Evolutionary conservation across 805 yeast genomes (phyloP).

Genomic region (Metschnikowia cubensis): DNA sequence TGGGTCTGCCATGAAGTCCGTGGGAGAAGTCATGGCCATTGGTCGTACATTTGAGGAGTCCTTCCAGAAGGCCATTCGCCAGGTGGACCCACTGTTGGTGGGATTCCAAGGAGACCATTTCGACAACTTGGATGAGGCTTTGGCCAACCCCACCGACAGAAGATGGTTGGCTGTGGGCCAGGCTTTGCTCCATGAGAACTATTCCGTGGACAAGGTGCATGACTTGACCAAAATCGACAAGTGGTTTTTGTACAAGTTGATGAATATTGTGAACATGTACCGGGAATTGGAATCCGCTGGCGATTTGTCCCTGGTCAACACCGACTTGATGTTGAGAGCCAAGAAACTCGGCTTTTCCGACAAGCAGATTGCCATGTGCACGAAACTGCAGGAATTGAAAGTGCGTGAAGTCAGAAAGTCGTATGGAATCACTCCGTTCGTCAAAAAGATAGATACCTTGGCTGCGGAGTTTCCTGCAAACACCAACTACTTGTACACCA

Average conservation of each 20-base stretch:
- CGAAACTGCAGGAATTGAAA: constrained; percentile 69
- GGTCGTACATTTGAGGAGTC: constrained; percentile 98
- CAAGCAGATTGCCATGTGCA: constrained; percentile 80
- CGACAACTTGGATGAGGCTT: constrained; percentile 72
- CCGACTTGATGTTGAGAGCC: constrained; percentile 69
- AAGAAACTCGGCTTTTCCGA: constrained; percentile 95
- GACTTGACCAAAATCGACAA: constrained; percentile 89
- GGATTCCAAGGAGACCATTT: constrained; percentile 87
- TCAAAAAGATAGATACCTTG: constrained; percentile 92
- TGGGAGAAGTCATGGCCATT: constrained; percentile 98
- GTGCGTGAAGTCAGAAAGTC: constrained; percentile 80
- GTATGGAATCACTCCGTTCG: constrained; percentile 83
- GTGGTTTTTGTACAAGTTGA: constrained; percentile 91
- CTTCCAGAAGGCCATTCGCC: constrained; percentile 95
- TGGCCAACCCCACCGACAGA: constrained; percentile 88
- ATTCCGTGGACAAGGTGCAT: constrained; percentile 88
- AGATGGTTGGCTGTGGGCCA: constrained; percentile 98
- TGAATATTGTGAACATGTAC: constrained; percentile 90
- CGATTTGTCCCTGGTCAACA: constrained; percentile 51
- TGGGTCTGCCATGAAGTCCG: constrained; percentile 97
- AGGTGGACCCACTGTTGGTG: constrained; percentile 83
- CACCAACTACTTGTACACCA: constrained; percentile 92
- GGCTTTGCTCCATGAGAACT: constrained; percentile 87
- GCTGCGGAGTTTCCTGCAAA: constrained; percentile 99
- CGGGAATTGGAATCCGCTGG: constrained; percentile 67